These are phyloP conservation scores for Graphilbum ipis-grandicollis DNA, from an alignment of 2,329 filamentous ascomycete genomes.

Conservation along the genomic window DNA sequence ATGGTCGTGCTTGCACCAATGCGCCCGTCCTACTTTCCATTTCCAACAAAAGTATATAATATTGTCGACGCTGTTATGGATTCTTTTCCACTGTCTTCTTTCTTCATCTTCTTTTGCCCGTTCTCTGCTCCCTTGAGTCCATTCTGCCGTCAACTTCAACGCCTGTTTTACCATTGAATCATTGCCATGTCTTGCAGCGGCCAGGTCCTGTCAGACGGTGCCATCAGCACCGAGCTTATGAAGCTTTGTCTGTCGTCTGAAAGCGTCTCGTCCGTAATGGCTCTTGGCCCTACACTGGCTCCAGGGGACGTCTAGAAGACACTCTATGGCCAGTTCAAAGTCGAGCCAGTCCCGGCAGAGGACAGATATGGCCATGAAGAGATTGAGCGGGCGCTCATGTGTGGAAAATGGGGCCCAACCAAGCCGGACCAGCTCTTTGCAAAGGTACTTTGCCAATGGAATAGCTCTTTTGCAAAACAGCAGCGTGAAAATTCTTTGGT, in stretches of 20 bases:
- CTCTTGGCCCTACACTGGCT: conserved; percentile 30
- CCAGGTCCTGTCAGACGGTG: conserved; percentile 4
- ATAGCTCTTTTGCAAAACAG: too few species aligned
- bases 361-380: conserved; percentile 13
- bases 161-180: too few species aligned
- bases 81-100: too few species aligned
- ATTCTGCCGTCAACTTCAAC: background rate
- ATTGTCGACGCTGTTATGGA: too few species aligned
- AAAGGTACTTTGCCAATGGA: too few species aligned
- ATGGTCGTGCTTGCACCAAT: too few species aligned
- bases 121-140: background rate
- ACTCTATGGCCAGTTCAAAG: conserved; percentile 26
- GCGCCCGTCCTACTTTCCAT: too few species aligned
- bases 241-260: conserved; percentile 31
- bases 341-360: conserved; percentile 8
- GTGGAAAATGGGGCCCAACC: conserved; percentile 49
- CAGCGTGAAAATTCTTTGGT: too few species aligned
- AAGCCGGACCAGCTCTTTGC: conserved; percentile 52
- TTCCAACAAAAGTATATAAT: too few species aligned
- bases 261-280: conserved; percentile 41
- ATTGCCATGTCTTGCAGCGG: background rate
- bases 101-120: background rate
- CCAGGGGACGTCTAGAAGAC: conserved; percentile 36
- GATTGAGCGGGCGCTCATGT: conserved; percentile 35
- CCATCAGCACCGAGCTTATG: conserved; percentile 27